A percentile compares a stretch with the other conserved stretches of the same genome.
These are phyloP conservation scores for Fusarium agapanthi DNA, from an alignment of 2,329 filamentous ascomycete species.

Conservation along the genomic window DNA sequence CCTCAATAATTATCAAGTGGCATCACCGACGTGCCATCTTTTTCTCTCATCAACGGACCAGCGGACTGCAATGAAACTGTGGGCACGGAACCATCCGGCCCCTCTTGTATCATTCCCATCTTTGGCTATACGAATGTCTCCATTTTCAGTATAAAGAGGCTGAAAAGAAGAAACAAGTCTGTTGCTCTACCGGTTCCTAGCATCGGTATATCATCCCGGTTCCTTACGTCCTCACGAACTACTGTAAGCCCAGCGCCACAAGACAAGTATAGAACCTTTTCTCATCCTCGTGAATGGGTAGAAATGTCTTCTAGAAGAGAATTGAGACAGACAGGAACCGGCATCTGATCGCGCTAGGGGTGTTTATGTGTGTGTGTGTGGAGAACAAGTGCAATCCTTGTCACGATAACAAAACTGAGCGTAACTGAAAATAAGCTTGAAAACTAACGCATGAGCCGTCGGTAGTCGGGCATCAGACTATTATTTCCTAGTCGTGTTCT, in stretches of 20 bases:
- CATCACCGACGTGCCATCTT: conserved; percentile 8
- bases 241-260: conserved; percentile 23
- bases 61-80: neutral
- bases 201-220: neutral
- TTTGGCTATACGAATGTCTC: neutral
- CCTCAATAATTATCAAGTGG: conserved; percentile 3
- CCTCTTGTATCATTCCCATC: neutral
- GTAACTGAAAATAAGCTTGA: conserved; percentile 24
- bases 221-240: neutral
- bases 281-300: conserved; percentile 12
- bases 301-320: conserved; percentile 22
- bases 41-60: neutral
- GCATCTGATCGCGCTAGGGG: conserved; percentile 11
- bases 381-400: conserved; percentile 21
- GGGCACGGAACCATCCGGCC: conserved; percentile 25
- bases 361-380: conserved; percentile 8
- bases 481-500: conserved; percentile 1
- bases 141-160: neutral
- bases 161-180: neutral
- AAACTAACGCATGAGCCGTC: conserved; percentile 3
- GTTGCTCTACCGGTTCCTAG: conserved; percentile 2
- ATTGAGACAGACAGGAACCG: neutral
- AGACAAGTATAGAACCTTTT: conserved; percentile 7
- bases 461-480: conserved; percentile 6
- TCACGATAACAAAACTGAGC: conserved; percentile 3